A percentile compares a stretch with the other conserved stretches of the same genome.
These are phyloP conservation scores for Dendryphion nanum DNA, from an alignment of 2,329 filamentous ascomycete species.

Conservation along the genomic window DNA sequence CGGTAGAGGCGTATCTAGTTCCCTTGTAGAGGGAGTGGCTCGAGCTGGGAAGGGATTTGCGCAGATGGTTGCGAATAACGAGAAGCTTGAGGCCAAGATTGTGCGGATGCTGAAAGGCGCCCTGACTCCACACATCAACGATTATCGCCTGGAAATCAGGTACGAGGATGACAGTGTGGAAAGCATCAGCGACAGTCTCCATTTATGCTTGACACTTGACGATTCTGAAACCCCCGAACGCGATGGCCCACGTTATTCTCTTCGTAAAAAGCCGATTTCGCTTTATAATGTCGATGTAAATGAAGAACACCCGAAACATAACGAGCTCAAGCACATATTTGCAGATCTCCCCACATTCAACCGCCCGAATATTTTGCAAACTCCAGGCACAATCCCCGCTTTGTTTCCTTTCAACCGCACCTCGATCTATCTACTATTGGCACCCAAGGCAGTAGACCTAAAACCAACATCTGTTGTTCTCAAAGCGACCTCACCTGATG, in stretches of 20 bases:
- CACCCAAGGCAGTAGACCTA: conserved; percentile 46
- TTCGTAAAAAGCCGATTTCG: conserved; percentile 48
- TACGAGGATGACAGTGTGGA: conserved; percentile 60
- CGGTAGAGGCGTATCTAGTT: conserved; percentile 52
- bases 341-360: conserved; percentile 52
- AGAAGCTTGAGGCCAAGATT: conserved; percentile 66
- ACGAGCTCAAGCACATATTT: conserved; percentile 38
- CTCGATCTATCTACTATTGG: conserved; percentile 62
- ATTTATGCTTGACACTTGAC: conserved; percentile 27
- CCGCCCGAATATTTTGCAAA: conserved; percentile 59
- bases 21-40: conserved; percentile 58
- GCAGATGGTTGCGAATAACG: conserved; percentile 59
- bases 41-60: conserved; percentile 54
- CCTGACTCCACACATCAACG: conserved; percentile 61
- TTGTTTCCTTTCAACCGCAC: conserved; percentile 65
- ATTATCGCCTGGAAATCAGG: conserved; percentile 62
- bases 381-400: conserved; percentile 59
- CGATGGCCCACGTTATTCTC: neutral
- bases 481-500: conserved; percentile 53
- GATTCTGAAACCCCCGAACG: conserved; percentile 5
- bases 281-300: conserved; percentile 55
- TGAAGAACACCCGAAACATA: conserved; percentile 30
- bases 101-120: conserved; percentile 71
- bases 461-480: conserved; percentile 56
- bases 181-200: conserved; percentile 47